Conservation (phyloP, 2,329 filamentous ascomycete genomes). For the Xylariaceae sp. region DNA sequence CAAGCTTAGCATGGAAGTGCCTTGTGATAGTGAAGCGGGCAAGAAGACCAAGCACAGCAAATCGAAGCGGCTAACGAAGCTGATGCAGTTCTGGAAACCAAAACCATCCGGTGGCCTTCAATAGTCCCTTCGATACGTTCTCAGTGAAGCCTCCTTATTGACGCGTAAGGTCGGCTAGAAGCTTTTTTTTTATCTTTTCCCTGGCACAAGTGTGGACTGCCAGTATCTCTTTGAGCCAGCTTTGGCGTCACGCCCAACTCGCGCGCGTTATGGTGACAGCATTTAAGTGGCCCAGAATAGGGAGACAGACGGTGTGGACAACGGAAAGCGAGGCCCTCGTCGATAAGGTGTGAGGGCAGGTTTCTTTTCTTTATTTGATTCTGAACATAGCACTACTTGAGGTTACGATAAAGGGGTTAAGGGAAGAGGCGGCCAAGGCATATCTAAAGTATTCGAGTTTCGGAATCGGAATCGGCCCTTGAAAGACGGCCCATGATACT, state of each 20-base stretch:
- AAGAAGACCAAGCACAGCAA: conserved; percentile 58
- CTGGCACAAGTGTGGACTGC: background rate
- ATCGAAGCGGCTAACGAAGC: conserved; percentile 63
- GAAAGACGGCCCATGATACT: conserved; percentile 17
- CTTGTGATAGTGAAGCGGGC: conserved; percentile 49
- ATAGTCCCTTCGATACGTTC: background rate
- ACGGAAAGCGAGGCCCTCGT: conserved; percentile 13
- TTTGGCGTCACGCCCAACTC: background rate
- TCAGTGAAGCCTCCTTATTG: too few species aligned
- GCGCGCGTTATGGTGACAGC: too few species aligned
- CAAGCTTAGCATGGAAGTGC: conserved; percentile 66
- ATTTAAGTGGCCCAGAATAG: background rate
- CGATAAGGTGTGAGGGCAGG: conserved; percentile 12
- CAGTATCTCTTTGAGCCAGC: background rate
- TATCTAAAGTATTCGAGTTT: conserved; percentile 11
- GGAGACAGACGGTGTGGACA: background rate
- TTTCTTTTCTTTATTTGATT: conserved; percentile 25
- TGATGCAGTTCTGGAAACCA: conserved; percentile 75
- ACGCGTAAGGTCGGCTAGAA: too few species aligned
- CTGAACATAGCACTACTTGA: conserved; percentile 24
- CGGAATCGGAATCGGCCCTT: conserved; percentile 12
- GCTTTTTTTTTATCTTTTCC: background rate
- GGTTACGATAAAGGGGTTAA: conserved; percentile 21
- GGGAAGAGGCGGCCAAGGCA: conserved; percentile 19
- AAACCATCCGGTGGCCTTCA: conserved; percentile 38